Evolutionary conservation across 75 land plant genomes (phyloP).

Genomic region (Ceratopteris richardii): DNA sequence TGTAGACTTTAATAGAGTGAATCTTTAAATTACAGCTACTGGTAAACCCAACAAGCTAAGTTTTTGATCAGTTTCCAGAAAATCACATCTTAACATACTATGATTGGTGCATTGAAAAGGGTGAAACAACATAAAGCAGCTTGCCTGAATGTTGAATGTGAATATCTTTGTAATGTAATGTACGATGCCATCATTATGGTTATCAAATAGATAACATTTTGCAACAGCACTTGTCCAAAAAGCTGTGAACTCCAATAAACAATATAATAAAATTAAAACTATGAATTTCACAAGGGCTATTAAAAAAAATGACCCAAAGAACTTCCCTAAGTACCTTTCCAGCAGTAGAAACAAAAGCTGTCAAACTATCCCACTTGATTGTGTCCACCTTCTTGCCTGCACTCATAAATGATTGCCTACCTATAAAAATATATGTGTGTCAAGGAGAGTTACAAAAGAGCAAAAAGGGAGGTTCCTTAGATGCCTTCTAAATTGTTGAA

Average conservation of each 20-base stretch:
- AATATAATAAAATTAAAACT: background rate
- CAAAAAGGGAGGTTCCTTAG: too few relatives aligned
- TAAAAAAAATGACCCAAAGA: background rate
- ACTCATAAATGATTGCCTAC: constrained; percentile 12
- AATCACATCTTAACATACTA: too few relatives aligned
- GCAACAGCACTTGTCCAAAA: background rate
- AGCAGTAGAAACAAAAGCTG: constrained; percentile 18
- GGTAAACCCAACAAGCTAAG: too few relatives aligned
- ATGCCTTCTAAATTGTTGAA: too few relatives aligned
- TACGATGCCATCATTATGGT: background rate
- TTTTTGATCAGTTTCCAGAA: too few relatives aligned
- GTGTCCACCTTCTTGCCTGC: constrained; percentile 14
- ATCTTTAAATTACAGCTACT: too few relatives aligned
- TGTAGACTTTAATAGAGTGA: too few relatives aligned
- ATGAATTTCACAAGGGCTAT: background rate
- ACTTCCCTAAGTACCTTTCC: constrained; percentile 14
- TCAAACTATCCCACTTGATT: constrained; percentile 21
- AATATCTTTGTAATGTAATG: background rate
- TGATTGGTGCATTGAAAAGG: too few relatives aligned
- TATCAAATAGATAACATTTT: background rate
- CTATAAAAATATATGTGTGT: constrained; percentile 7
- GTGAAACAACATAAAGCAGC: too few relatives aligned
- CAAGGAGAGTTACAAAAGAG: too few relatives aligned
- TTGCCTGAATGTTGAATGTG: background rate
- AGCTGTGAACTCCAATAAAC: background rate